A percentile compares a stretch with the other conserved stretches of the same genome.
phyloP scores from a whole-genome alignment of 2,329 filamentous ascomycete species.

The Tolypocladium guangdongense region DNA sequence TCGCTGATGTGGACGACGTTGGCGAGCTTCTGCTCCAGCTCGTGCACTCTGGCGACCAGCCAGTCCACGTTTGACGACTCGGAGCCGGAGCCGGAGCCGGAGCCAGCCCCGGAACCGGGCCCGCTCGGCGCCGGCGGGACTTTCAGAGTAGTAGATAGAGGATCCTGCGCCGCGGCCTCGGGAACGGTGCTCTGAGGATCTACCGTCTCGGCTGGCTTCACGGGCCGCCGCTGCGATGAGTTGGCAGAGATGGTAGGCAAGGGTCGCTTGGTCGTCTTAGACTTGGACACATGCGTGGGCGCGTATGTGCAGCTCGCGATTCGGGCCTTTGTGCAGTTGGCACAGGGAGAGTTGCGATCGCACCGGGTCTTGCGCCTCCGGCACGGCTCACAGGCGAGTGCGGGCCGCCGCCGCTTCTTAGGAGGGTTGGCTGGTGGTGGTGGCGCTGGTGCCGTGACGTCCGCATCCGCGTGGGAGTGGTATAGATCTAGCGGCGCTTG shows the following conservation, averaged over 20 bases:
- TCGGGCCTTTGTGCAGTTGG: slow-evolving; percentile 46
- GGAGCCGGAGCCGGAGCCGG: slow-evolving; percentile 12
- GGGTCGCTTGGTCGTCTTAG: slow-evolving; percentile 5
- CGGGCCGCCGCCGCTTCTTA: slow-evolving; percentile 27
- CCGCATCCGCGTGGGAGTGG: not conserved
- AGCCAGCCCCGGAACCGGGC: not conserved
- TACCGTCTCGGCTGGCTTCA: not conserved
- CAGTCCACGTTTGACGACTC: slow-evolving; percentile 17
- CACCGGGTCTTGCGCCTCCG: slow-evolving; percentile 51
- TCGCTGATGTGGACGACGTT: slow-evolving; percentile 13
- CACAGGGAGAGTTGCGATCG: slow-evolving; percentile 47
- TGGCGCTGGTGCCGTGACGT: not conserved
- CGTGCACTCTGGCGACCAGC: slow-evolving; percentile 26
- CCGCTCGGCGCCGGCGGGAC: not conserved
- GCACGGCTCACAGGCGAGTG: slow-evolving; percentile 45
- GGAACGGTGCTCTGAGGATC: not conserved
- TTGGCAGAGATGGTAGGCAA: not conserved
- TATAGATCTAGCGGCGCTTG: not conserved
- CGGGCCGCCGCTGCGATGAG: not conserved
- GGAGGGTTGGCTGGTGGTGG: slow-evolving; percentile 2
- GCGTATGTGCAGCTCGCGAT: slow-evolving; percentile 44
- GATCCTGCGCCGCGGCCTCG: not conserved
- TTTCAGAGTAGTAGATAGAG: not conserved
- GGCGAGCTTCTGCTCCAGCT: slow-evolving; percentile 32
- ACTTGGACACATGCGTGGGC: slow-evolving; percentile 21